These are phyloP conservation scores for Leccinum longicurvipes DNA, from an alignment of 768 basidiomycete species.

Conservation along the genomic window DNA sequence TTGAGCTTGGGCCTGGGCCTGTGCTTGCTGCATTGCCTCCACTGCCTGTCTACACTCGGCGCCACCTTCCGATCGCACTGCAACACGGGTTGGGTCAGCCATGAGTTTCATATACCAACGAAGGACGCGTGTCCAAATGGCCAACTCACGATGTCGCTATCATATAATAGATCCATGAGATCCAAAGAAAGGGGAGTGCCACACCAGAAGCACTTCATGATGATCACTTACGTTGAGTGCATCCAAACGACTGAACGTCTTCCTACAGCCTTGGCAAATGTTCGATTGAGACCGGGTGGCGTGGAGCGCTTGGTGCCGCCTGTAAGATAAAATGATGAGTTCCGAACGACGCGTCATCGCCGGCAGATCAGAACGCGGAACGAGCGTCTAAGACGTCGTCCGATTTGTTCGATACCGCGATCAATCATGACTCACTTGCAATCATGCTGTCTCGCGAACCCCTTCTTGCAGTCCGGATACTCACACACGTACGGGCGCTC, in stretches of 20 bases:
- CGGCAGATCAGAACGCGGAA: background rate
- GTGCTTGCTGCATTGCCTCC: conserved; percentile 36
- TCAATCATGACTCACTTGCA: conserved; percentile 71
- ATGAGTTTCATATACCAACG: conserved; percentile 22
- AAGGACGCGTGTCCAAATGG: conserved; percentile 20
- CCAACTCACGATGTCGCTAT: conserved; percentile 72
- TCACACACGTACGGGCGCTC: conserved; percentile 93
- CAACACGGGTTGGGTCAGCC: conserved; percentile 23
- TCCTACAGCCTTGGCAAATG: conserved; percentile 87
- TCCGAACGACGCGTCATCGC: background rate
- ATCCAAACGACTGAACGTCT: conserved; percentile 92
- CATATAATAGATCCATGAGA: conserved; percentile 27
- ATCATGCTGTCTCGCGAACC: conserved; percentile 93
- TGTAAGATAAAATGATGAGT: conserved; percentile 27
- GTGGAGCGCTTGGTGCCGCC: conserved; percentile 89
- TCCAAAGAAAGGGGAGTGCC: conserved; percentile 18
- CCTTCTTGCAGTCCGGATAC: conserved; percentile 92
- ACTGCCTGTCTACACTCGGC: conserved; percentile 62
- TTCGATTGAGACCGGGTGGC: conserved; percentile 80
- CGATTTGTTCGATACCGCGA: background rate
- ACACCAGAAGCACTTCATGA: conserved; percentile 28
- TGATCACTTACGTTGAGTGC: conserved; percentile 80
- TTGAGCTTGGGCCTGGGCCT: conserved; percentile 25
- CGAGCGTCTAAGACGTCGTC: background rate
- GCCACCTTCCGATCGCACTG: conserved; percentile 84